phyloP scores from a whole-genome alignment of 768 basidiomycete species.

The Lactarius psammicola region DNA sequence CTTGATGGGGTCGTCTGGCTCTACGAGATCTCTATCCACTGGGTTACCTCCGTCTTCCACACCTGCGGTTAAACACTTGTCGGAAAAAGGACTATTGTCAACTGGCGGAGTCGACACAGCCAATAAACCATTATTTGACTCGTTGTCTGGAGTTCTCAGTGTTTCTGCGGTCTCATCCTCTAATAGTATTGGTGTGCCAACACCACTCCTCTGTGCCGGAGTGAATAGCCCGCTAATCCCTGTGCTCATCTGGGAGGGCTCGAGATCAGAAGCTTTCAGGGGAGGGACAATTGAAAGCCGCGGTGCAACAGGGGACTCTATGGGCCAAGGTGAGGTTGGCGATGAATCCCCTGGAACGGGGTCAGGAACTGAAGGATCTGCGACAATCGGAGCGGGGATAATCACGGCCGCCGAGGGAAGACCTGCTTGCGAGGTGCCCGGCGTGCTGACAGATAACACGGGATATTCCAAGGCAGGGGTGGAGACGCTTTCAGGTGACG shows the following conservation, averaged over 20 bases:
- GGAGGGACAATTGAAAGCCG: constrained; percentile 15
- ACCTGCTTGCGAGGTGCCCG: neutral
- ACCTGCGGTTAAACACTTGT: neutral
- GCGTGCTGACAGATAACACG: neutral
- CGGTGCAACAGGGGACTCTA: neutral
- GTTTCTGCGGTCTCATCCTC: constrained; percentile 19
- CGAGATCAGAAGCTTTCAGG: constrained; percentile 10
- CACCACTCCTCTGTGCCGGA: constrained; percentile 24
- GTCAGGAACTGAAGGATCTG: constrained; percentile 30
- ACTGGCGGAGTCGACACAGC: neutral
- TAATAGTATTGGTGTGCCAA: constrained; percentile 18
- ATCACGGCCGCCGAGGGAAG: neutral
- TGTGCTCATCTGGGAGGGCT: constrained; percentile 6
- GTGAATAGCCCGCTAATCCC: constrained; percentile 27
- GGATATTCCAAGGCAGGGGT: neutral
- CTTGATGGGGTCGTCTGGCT: neutral
- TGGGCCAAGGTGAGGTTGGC: neutral
- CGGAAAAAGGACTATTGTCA: neutral
- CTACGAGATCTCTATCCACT: neutral
- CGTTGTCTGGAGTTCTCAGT: neutral
- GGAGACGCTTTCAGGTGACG: neutral
- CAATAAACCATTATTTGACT: neutral
- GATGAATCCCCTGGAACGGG: constrained; percentile 19
- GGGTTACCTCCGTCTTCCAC: neutral
- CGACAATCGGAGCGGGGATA: constrained; percentile 27